Base-by-base conservation (phyloP, 208 protist genomes). In the Borovskyia barvae region DNA sequence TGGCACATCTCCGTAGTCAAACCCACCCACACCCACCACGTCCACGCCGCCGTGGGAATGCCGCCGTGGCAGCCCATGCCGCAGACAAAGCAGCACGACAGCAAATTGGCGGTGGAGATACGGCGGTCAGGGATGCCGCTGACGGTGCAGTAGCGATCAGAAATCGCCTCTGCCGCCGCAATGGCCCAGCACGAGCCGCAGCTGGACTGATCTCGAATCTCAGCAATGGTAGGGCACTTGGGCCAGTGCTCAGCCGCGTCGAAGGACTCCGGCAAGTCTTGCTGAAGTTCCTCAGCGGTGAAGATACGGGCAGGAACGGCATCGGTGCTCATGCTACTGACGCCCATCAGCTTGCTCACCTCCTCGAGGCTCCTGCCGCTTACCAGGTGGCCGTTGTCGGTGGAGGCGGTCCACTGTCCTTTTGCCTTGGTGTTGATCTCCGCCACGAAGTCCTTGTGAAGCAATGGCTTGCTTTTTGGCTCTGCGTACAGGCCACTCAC, bases 151-250 rank as follows among this genome's bases (percentile, higher is more conserved):
- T 92, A 85, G 57, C 93, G 82, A 69, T 96, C 90, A 14, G 84
- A 79, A 6, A 95, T 87, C 28, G 87, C 67, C 63, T 87, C 86
- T 42, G 80, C 76, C n/a, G 89, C 79, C 8, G 77, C 80, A 49
- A 97, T 92, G 28, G 92, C 92, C 92, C 92, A 97, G 84, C 92
- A 97, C 41, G 77, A 89, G 36, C 90, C 92, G 74, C 92, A 97
- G 53, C 57, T 76, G 20, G 78, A 91, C 77, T 97, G 92, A 64
- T 96, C 91, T 25, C 85, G 79, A 48, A 96, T 87, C 49, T 87
- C 67, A 15, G 42, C 17, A 51, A 90, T 86, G 55, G 80, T 78
- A 22, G 41, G 42, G 70, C 85, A 92, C 46, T 82, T 37, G 9
- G 82, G 76, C 85, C 85, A 92, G 26, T 79, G 48, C 22, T 67